phyloP scores from a whole-genome alignment of 495 filamentous ascomycete species.

The Lasiosphaeria hispida region DNA sequence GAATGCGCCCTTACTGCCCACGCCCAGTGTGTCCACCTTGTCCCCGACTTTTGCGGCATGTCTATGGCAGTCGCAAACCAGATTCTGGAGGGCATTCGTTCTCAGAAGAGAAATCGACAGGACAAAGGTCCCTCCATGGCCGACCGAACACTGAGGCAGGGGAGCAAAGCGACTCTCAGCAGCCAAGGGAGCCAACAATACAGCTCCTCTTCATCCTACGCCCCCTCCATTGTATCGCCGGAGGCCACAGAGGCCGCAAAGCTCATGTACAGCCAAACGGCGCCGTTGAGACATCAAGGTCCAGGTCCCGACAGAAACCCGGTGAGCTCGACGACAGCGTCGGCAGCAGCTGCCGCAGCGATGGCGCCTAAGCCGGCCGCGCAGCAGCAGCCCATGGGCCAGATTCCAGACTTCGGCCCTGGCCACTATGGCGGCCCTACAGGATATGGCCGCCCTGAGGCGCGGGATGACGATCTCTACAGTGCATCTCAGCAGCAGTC shows the following conservation, averaged over 20 bases:
- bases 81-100: conserved; percentile 70
- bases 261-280: conserved; percentile 52
- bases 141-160: conserved; percentile 63
- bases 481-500: conserved; percentile 46
- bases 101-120: conserved; percentile 54
- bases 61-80: conserved; percentile 96
- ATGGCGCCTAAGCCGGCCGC: conserved; percentile 37
- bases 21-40: conserved; percentile 86
- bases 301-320: conserved; percentile 41
- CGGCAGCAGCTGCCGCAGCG: conserved; percentile 47
- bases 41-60: conserved; percentile 99
- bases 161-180: conserved; percentile 39
- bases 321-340: conserved; percentile 39
- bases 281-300: conserved; percentile 33
- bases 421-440: conserved; percentile 39
- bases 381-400: conserved; percentile 25
- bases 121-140: conserved; percentile 54
- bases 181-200: conserved; percentile 24
- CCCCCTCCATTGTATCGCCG: conserved; percentile 37
- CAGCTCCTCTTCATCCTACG: conserved; percentile 30
- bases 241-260: conserved; percentile 52
- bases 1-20: conserved; percentile 94
- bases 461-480: conserved; percentile 46
- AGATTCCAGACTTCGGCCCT: conserved; percentile 38
- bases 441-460: conserved; percentile 35